phyloP scores from a whole-genome alignment of 805 yeast species.

The Yarrowia divulgata region DNA sequence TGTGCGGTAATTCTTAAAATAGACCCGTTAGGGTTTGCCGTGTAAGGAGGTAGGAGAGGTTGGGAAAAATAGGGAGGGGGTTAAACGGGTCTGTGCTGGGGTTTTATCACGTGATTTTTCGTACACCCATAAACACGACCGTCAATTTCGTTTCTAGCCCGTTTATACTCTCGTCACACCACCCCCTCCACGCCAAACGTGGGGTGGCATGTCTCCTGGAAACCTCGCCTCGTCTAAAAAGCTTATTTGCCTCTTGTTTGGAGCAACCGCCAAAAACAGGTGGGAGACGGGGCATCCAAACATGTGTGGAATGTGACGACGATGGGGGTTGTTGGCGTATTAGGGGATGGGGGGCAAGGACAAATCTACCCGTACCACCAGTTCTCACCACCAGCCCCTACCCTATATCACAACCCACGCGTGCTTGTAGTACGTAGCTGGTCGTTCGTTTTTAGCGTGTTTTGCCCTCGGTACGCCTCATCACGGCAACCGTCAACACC shows the following conservation, averaged over 20 bases:
- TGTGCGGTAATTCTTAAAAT: conserved; percentile 34
- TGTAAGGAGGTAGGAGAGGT: no score
- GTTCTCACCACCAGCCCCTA: no score
- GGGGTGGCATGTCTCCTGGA: conserved; percentile 23
- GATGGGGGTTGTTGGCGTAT: no score
- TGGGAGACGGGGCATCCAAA: conserved; percentile 35
- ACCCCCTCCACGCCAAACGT: background rate
- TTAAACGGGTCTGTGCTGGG: no score
- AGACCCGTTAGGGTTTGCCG: conserved; percentile 21
- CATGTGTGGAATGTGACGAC: background rate
- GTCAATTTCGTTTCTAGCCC: background rate
- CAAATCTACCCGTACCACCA: no score
- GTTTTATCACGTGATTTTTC: background rate
- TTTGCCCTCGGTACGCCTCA: background rate
- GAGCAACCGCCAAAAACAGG: conserved; percentile 30
- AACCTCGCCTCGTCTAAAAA: background rate
- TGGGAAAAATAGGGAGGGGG: no score
- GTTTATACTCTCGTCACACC: background rate
- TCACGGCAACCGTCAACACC: background rate
- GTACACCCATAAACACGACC: background rate
- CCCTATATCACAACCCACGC: background rate
- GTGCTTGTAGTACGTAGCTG: background rate
- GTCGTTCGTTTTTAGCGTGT: background rate
- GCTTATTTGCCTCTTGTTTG: conserved; percentile 11
- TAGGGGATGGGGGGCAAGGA: background rate